Evolutionary conservation across 2,329 filamentous ascomycete species (phyloP), one percentile per base, ranked within the genome.

Genomic region (Colletotrichum sp.): DNA sequence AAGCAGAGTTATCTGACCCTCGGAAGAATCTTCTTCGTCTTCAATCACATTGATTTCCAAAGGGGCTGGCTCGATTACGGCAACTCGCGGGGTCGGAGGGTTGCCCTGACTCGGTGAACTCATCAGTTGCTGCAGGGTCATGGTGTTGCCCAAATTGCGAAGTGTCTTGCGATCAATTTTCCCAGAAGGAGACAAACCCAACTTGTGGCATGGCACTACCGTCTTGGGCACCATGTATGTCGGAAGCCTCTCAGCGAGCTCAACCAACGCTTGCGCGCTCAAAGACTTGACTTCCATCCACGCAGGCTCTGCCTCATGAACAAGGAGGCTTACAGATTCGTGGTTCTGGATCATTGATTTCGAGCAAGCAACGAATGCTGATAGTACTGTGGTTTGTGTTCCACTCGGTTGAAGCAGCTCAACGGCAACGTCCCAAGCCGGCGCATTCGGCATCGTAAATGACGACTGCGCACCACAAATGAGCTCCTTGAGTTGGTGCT

Each of bases 401-500:
- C 15, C 63, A 2, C 65, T 4, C 12, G 55, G 29, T 6, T 6
- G 8, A 5, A 75, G n/a, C 1, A 77, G 36, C 36, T 77, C 75
- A 13, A 76, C 75, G 3, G 57, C 68, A 11, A 75, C 39, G 5
- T 75, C 68, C 63, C 19, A 70, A 1, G 13, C 19, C n/a, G 72
- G 13, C 7, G 11, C 52, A 15, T 67, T 25, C 11, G 34, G 9
- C 7, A 15, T 13, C 5, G 12, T 13, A 29, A n/a, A 16, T 69
- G 19, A 27, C 16, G 32, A 12, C 7, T 30, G 19, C 7, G 4
- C 6, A 2, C 19, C 64, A 9, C 13, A 9, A 1, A 77, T 2
- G 6, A 8, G n/a, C 9, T 19, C 19, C 19, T 30, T 63, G 11
- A 77, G 11, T 2, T 82, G 80, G 27, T 77, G 65, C 39, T 80